Evolutionary conservation across 164 flowering plant genomes (phyloP).

Genomic region (Pachysandra terminalis): DNA sequence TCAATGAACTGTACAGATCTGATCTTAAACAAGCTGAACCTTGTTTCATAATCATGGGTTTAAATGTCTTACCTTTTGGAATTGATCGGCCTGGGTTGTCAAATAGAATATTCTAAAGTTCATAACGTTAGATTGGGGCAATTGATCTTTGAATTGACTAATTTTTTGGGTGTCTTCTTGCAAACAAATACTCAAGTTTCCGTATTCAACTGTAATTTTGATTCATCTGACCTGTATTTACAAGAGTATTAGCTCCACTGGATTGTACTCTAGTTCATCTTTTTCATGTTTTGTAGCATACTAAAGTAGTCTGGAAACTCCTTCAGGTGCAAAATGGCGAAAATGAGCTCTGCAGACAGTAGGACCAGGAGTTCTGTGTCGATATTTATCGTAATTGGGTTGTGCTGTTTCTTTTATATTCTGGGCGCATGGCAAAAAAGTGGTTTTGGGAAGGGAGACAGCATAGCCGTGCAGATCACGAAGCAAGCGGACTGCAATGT

Average conservation of each 20-base stretch:
- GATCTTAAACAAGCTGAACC: neutral
- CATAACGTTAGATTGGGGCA: too few species aligned
- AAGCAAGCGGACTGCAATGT: constrained; percentile 57
- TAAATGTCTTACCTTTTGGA: too few species aligned
- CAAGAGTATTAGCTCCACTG: neutral
- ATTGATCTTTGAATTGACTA: too few species aligned
- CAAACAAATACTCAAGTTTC: neutral
- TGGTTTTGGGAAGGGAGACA: constrained; percentile 92
- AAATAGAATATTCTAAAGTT: too few species aligned
- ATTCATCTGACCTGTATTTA: neutral
- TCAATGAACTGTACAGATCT: neutral
- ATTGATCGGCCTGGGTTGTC: too few species aligned
- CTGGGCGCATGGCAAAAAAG: constrained; percentile 98
- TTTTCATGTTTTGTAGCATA: neutral
- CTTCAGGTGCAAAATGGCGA: constrained; percentile 62
- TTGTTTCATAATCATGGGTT: too few species aligned
- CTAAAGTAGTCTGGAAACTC: neutral
- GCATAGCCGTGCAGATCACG: constrained; percentile 66
- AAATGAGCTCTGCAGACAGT: constrained; percentile 42
- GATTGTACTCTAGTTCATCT: neutral
- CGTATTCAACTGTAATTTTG: neutral
- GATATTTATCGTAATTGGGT: constrained; percentile 69
- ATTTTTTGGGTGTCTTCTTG: neutral
- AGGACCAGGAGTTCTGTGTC: constrained; percentile 71
- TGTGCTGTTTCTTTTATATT: constrained; percentile 85